Evolutionary conservation across 1,284 basidiomycete genomes (phyloP), one percentile per base, ranked within the genome.

Genomic region (Irpex sp.): DNA sequence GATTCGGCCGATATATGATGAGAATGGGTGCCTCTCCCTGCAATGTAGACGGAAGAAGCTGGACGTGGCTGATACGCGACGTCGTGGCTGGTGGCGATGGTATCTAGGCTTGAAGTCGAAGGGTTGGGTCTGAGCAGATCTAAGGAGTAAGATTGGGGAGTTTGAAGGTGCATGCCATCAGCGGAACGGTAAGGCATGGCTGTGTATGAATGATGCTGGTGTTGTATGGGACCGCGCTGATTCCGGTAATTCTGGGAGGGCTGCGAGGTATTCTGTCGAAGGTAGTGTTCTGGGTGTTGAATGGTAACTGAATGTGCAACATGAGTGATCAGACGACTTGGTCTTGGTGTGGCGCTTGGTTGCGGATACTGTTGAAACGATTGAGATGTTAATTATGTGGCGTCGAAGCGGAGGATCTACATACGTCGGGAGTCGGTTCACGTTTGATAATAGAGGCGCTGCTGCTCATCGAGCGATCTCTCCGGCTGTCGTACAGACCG

Each of bases 121-220:
- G 67, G 63, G 48, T 69, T 64, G 3, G 67, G 59, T 9, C 61
- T 67, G 52, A 69, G 62, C 26, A 68, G 62, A 38, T 65, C 62
- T 8, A 68, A 62, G 3, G 66, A 65, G 60, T 60, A 67, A 13
- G 59, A 5, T 31, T 51, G 57, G 26, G 64, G 58, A 9, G 56
- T 52, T 8, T 38, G 31, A 13, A 44, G 21, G 34, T 36, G 17
- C 11, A 52, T 34, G 44, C 47, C 38, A 44, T 47, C 15, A 19
- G 15, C 15, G 11, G 34, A 17, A 5, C 44, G 26, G 52, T 62
- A n/a, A 17, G 13, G 21, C n/a, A 15, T 36, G 6, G 54, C 40
- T 26, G 15, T 58, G 48, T 47, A 49, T 17, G 63, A 55, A 31
- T 59, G 34, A 21, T 2, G 4, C 40, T 3, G 4, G 8, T 44